Conservation (phyloP, 1,284 basidiomycete genomes). For the Trametes sp. region DNA sequence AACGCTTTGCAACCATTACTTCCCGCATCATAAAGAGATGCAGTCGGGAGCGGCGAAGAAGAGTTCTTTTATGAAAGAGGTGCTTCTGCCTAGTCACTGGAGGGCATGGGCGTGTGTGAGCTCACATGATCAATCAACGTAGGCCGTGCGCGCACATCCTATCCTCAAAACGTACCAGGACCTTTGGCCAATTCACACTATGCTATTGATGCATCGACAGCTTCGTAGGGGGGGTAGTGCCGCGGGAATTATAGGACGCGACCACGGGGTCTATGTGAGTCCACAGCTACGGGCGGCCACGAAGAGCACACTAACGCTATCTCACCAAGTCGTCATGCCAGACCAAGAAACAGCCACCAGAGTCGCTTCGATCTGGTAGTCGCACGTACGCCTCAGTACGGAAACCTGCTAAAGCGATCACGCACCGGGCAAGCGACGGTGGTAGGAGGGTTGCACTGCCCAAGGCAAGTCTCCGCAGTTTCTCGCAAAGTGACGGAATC, state of each 20-base stretch:
- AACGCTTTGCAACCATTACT: slow-evolving; percentile 13
- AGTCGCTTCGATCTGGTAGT: too few species aligned
- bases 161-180: slow-evolving; percentile 8
- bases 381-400: too few species aligned
- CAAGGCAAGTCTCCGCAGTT: too few species aligned
- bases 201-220: slow-evolving; percentile 16
- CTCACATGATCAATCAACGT: background rate
- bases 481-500: too few species aligned
- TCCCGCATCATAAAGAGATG: slow-evolving; percentile 1
- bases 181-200: slow-evolving; percentile 15
- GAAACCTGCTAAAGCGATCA: too few species aligned
- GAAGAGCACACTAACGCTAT: too few species aligned
- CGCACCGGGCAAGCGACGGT: too few species aligned
- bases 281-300: too few species aligned
- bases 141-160: slow-evolving; percentile 9
- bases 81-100: background rate
- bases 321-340: background rate
- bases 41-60: background rate
- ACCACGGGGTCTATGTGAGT: background rate
- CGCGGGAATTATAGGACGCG: background rate
- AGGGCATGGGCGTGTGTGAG: background rate
- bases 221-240: background rate
- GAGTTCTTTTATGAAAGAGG: slow-evolving; percentile 5
- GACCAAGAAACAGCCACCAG: too few species aligned
- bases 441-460: too few species aligned